These are phyloP conservation scores for Venturia oleaginea DNA, from an alignment of 2,329 filamentous ascomycete species.

Conservation along the genomic window DNA sequence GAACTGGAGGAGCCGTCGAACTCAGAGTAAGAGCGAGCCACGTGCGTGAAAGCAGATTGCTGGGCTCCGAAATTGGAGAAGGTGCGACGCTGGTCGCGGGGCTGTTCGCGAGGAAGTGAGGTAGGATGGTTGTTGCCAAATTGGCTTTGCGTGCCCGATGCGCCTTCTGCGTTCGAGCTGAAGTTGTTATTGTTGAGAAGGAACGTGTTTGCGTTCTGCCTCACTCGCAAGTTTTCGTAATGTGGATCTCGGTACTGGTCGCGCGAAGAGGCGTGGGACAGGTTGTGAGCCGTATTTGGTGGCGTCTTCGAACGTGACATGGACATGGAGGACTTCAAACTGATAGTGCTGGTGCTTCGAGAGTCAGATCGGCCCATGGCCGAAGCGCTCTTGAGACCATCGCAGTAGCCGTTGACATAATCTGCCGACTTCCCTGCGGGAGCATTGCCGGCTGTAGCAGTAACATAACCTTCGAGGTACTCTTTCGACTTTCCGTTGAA, in stretches of 20 bases:
- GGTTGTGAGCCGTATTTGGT: constrained; percentile 8
- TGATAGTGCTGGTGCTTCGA: constrained; percentile 10
- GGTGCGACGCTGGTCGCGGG: background rate
- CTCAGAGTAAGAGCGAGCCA: constrained; percentile 5
- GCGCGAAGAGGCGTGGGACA: background rate
- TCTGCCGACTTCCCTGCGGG: background rate
- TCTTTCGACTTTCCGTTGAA: constrained; percentile 11
- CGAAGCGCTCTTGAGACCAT: constrained; percentile 4
- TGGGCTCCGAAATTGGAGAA: background rate
- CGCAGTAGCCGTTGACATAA: constrained; percentile 9
- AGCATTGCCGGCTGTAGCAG: constrained; percentile 7
- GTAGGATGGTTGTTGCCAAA: constrained; percentile 2
- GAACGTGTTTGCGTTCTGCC: background rate
- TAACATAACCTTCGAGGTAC: constrained; percentile 13
- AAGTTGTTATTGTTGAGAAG: background rate
- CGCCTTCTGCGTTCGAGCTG: background rate
- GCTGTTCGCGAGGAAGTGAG: background rate
- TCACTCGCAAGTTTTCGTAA: constrained; percentile 8
- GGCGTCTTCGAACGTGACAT: constrained; percentile 8
- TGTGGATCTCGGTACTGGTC: background rate
- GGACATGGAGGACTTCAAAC: constrained; percentile 5
- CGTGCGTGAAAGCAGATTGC: constrained; percentile 2
- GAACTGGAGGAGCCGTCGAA: background rate
- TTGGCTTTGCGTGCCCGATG: background rate
- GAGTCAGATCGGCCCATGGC: constrained; percentile 4